These are phyloP conservation scores for Mycena kentingensis DNA, from an alignment of 768 basidiomycete species.

Conservation along the genomic window DNA sequence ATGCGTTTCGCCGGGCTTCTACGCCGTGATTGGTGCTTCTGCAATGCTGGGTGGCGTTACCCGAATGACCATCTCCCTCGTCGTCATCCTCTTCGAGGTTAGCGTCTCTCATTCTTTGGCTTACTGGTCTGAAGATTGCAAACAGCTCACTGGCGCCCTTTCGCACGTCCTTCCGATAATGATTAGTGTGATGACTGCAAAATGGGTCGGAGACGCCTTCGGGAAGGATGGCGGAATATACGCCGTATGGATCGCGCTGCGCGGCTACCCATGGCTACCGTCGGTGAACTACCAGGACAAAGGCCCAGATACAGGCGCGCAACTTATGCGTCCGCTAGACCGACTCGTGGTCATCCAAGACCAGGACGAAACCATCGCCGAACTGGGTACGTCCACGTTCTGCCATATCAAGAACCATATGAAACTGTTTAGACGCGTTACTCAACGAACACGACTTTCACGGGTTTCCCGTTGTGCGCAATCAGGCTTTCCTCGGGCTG, in stretches of 20 bases:
- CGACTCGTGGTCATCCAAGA: slow-evolving; percentile 57
- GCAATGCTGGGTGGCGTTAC: slow-evolving; percentile 79
- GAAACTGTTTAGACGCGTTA: slow-evolving; percentile 37
- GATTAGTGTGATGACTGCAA: slow-evolving; percentile 76
- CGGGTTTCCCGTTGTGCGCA: slow-evolving; percentile 66
- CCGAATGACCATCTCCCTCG: slow-evolving; percentile 75
- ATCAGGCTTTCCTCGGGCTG: slow-evolving; percentile 57
- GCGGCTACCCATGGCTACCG: slow-evolving; percentile 71
- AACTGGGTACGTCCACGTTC: slow-evolving; percentile 41
- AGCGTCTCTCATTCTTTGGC: neutral
- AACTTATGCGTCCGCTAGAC: slow-evolving; percentile 57
- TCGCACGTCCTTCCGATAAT: slow-evolving; percentile 83
- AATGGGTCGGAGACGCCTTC: slow-evolving; percentile 76
- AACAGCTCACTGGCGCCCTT: slow-evolving; percentile 72
- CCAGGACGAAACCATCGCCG: slow-evolving; percentile 45
- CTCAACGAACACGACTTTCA: slow-evolving; percentile 49
- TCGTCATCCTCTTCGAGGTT: slow-evolving; percentile 77
- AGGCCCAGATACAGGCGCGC: slow-evolving; percentile 57
- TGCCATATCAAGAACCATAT: neutral
- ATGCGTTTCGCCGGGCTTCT: slow-evolving; percentile 76
- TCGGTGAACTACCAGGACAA: slow-evolving; percentile 64
- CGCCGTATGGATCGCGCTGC: slow-evolving; percentile 70
- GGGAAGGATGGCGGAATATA: slow-evolving; percentile 67
- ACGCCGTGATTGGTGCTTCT: slow-evolving; percentile 75
- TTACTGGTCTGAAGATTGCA: neutral